These are phyloP conservation scores for Lipomyces starkeyi DNA, from an alignment of 805 yeast genomes.

Conservation along the genomic window DNA sequence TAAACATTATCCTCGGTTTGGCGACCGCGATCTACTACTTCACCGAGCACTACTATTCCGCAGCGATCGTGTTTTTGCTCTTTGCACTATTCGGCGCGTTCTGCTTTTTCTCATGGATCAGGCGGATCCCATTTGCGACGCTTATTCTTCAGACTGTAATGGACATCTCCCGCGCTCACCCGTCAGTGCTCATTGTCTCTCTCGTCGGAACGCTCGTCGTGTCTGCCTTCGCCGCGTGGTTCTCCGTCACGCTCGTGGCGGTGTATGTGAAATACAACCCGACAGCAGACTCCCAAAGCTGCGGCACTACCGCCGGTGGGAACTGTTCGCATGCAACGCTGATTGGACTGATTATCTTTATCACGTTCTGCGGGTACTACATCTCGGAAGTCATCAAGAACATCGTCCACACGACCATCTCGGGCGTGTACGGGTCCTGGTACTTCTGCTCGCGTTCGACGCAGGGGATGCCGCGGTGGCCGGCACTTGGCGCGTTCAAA, in stretches of 20 bases:
- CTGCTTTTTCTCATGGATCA: constrained; percentile 74
- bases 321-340: constrained; percentile 64
- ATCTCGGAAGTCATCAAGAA: constrained; percentile 83
- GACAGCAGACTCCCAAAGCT: constrained; percentile 56
- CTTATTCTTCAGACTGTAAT: constrained; percentile 72
- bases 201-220: constrained; percentile 63
- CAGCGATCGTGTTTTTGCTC: constrained; percentile 74
- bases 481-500: constrained; percentile 79
- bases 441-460: constrained; percentile 77
- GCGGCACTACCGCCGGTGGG: constrained; percentile 55
- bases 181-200: constrained; percentile 69
- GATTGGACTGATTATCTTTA: constrained; percentile 72
- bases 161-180: constrained; percentile 74
- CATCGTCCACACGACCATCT: constrained; percentile 76
- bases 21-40: constrained; percentile 81
- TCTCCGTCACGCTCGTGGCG: constrained; percentile 71
- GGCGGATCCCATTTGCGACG: constrained; percentile 75
- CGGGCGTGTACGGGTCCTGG: constrained; percentile 92
- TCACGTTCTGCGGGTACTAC: constrained; percentile 82
- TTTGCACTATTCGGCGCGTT: constrained; percentile 69
- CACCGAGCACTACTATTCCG: constrained; percentile 71
- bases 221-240: constrained; percentile 68
- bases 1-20: constrained; percentile 69
- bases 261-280: constrained; percentile 80
- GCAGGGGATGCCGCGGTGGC: constrained; percentile 77